Percentiles rank a stretch among this genome's conserved stretches.
These are phyloP conservation scores for Dysphania ambrosioides DNA, from an alignment of 148 eudicot species.

Conservation along the genomic window DNA sequence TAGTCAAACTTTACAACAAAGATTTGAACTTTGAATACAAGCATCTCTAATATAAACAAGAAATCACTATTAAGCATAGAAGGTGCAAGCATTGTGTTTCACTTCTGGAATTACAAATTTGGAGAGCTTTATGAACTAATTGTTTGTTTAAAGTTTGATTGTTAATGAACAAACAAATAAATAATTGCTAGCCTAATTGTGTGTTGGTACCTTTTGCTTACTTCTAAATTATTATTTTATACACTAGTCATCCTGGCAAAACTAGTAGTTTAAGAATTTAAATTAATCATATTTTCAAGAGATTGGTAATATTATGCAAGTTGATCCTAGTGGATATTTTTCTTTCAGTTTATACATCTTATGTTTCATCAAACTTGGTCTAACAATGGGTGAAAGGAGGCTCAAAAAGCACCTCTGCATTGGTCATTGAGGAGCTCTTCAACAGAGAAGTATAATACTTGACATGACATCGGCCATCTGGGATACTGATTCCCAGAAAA, in stretches of 20 bases:
- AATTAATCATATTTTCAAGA: neutral
- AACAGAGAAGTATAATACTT: slow-evolving; percentile 25
- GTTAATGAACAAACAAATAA: neutral
- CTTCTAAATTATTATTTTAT: neutral
- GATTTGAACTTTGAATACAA: neutral
- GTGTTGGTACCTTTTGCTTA: neutral
- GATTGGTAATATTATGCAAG: neutral
- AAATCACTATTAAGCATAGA: neutral
- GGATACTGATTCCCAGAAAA: slow-evolving; percentile 21
- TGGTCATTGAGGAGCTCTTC: slow-evolving; percentile 33
- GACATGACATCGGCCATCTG: slow-evolving; percentile 32
- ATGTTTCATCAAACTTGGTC: neutral
- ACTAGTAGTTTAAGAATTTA: neutral
- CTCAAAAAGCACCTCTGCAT: slow-evolving; percentile 39
- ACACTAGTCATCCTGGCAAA: neutral
- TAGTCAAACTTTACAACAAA: neutral
- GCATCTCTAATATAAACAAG: neutral
- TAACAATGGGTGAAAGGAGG: slow-evolving; percentile 23
- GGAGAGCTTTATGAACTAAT: neutral
- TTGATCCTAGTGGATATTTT: neutral
- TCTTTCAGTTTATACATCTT: neutral
- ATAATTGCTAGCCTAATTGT: neutral
- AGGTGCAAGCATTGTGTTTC: neutral
- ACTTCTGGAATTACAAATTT: neutral
- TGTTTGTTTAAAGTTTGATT: neutral